These are phyloP conservation scores for Spergularia bocconei DNA, from an alignment of 148 eudicot genomes.

Conservation along the genomic window DNA sequence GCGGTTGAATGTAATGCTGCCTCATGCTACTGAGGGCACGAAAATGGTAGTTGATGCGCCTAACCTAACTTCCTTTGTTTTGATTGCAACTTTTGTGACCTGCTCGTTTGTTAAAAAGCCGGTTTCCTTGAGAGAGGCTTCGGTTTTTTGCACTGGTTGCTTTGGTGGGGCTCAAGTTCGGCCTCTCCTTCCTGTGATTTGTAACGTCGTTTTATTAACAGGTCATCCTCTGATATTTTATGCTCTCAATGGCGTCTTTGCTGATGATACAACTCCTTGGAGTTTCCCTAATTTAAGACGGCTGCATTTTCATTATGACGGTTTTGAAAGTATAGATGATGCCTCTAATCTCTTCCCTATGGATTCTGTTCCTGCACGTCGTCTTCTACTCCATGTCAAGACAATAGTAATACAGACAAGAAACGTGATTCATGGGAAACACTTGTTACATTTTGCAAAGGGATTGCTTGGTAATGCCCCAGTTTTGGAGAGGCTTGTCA, in stretches of 20 bases:
- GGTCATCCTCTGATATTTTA: too few relatives aligned
- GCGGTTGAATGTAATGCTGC: too few relatives aligned
- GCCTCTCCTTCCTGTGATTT: too few relatives aligned
- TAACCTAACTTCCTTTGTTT: not conserved
- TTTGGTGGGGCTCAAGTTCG: too few relatives aligned
- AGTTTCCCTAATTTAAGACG: not conserved
- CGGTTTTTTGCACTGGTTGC: not conserved
- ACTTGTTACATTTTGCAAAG: not conserved
- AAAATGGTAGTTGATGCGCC: conserved; percentile 1
- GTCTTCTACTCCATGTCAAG: not conserved
- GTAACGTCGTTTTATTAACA: too few relatives aligned
- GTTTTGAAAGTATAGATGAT: too few relatives aligned
- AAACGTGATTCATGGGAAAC: not conserved
- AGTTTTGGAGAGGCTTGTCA: not conserved
- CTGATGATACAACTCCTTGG: not conserved
- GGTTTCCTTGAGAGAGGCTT: not conserved
- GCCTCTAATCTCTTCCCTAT: not conserved
- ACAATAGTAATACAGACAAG: not conserved
- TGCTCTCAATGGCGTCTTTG: too few relatives aligned
- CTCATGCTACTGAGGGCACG: not conserved
- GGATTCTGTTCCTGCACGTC: not conserved
- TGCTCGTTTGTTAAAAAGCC: not conserved
- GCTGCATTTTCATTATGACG: not conserved
- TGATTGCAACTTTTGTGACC: not conserved
- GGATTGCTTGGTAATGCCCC: not conserved